Percentiles rank a stretch among this genome's conserved stretches.
phyloP scores from a whole-genome alignment of 495 filamentous ascomycete genomes.

The Chaetomium tenue region DNA sequence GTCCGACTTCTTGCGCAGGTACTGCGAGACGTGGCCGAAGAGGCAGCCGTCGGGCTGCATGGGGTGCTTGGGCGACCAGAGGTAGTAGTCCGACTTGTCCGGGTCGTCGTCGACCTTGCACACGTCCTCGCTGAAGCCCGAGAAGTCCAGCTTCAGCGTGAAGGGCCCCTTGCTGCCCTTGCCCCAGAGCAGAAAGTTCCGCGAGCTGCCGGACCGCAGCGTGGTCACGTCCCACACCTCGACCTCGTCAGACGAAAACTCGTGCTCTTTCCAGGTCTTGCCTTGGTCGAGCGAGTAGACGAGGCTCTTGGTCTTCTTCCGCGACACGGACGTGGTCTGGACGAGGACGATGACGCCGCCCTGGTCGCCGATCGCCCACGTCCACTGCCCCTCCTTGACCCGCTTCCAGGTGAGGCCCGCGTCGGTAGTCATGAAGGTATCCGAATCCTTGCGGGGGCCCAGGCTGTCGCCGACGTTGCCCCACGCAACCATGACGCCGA shows the following conservation, averaged over 20 bases:
- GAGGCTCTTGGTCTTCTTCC: constrained; percentile 60
- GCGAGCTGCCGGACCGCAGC: constrained; percentile 80
- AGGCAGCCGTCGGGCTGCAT: constrained; percentile 72
- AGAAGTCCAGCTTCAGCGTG: constrained; percentile 85
- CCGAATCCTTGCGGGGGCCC: constrained; percentile 57
- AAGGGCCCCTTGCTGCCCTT: constrained; percentile 53
- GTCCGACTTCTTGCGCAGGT: constrained; percentile 78
- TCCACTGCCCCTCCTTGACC: constrained; percentile 78
- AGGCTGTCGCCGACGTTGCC: constrained; percentile 85
- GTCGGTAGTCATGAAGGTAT: constrained; percentile 86
- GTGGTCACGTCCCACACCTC: constrained; percentile 76
- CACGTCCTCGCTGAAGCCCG: constrained; percentile 62
- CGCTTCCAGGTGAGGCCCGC: constrained; percentile 85
- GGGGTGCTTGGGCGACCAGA: constrained; percentile 84
- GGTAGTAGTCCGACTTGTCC: constrained; percentile 65
- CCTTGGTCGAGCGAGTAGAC: constrained; percentile 81
- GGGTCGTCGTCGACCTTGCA: constrained; percentile 65
- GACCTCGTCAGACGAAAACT: constrained; percentile 69
- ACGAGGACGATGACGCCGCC: constrained; percentile 89
- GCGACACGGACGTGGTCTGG: constrained; percentile 35
- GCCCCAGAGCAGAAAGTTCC: constrained; percentile 89
- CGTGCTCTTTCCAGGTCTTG: constrained; percentile 66
- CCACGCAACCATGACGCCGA: constrained; percentile 86
- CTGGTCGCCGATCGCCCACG: constrained; percentile 93
- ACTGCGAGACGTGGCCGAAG: constrained; percentile 87